These are phyloP conservation scores for Orychophragmus violaceus DNA, from an alignment of 345 rosid species.

Conservation along the genomic window DNA sequence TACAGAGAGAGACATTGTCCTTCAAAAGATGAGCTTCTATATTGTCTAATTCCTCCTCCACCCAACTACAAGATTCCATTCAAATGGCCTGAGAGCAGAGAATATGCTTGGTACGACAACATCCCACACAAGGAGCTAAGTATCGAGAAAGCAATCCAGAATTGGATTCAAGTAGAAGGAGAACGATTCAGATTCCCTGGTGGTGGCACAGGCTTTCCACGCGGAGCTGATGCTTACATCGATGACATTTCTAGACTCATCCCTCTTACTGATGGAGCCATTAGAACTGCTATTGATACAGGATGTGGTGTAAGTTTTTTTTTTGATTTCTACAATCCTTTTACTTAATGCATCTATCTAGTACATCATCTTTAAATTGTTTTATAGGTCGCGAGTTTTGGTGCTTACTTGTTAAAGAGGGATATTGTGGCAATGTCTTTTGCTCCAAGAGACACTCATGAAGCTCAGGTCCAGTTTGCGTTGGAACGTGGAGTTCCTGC, in stretches of 20 bases:
- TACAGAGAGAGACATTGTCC: slow-evolving; percentile 96
- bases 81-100: slow-evolving; percentile 96
- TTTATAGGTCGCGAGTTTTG: slow-evolving; percentile 89
- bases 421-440: slow-evolving; percentile 74
- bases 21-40: slow-evolving; percentile 54
- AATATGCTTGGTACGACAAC: slow-evolving; percentile 89
- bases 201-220: slow-evolving; percentile 92
- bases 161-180: slow-evolving; percentile 92
- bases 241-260: slow-evolving; percentile 69
- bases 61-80: slow-evolving; percentile 91
- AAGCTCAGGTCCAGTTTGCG: slow-evolving; percentile 96
- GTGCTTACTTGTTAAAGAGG: slow-evolving; percentile 84
- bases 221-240: slow-evolving; percentile 91
- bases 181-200: slow-evolving; percentile 89
- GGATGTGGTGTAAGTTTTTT: slow-evolving; percentile 96
- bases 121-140: slow-evolving; percentile 93
- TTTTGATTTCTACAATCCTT: background rate
- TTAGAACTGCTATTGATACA: slow-evolving; percentile 87
- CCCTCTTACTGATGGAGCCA: slow-evolving; percentile 63
- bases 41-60: slow-evolving; percentile 89
- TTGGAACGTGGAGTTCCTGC: slow-evolving; percentile 97
- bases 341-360: background rate
- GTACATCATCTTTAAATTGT: background rate
- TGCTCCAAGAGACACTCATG: slow-evolving; percentile 96
- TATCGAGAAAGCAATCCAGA: slow-evolving; percentile 94